Conservation (phyloP, 2,329 filamentous ascomycete genomes). For the Pseudogymnoascus sp. region DNA sequence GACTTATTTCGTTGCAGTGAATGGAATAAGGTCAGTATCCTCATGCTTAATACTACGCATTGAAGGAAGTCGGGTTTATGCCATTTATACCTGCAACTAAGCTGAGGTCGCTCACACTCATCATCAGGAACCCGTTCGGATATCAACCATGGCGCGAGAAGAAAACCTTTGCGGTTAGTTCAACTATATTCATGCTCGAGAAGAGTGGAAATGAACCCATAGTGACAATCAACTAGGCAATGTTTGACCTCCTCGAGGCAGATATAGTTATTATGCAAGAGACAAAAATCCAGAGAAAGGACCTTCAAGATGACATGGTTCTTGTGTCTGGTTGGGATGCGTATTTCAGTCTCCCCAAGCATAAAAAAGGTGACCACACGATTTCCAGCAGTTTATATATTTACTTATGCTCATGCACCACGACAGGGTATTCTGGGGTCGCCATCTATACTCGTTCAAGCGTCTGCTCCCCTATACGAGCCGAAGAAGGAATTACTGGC, state of each 20-base stretch:
- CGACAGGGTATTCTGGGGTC: slow-evolving; percentile 82
- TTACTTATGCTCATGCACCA: slow-evolving; percentile 11
- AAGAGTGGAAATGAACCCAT: not conserved
- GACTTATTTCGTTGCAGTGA: slow-evolving; percentile 44
- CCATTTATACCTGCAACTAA: not conserved
- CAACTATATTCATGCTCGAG: not conserved
- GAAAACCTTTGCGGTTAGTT: slow-evolving; percentile 56
- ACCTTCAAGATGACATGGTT: slow-evolving; percentile 91
- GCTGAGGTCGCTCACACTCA: not conserved
- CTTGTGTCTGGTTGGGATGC: slow-evolving; percentile 92
- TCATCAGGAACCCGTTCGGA: slow-evolving; percentile 66
- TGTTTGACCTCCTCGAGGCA: slow-evolving; percentile 89
- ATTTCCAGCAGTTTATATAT: not conserved
- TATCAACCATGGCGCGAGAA: slow-evolving; percentile 75
- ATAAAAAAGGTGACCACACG: slow-evolving; percentile 71
- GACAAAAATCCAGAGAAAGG: slow-evolving; percentile 90
- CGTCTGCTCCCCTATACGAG: slow-evolving; percentile 75
- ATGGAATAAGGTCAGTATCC: slow-evolving; percentile 60
- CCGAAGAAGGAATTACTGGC: slow-evolving; percentile 90
- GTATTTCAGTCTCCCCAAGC: slow-evolving; percentile 83
- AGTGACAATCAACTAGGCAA: slow-evolving; percentile 45
- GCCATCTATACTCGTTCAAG: slow-evolving; percentile 89
- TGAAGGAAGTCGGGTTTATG: not conserved
- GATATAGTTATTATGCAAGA: slow-evolving; percentile 96
- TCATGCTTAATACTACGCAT: not conserved